Evolutionary conservation across 73 alveolate genomes (phyloP).

Genomic region (Paramecium caudatum): DNA sequence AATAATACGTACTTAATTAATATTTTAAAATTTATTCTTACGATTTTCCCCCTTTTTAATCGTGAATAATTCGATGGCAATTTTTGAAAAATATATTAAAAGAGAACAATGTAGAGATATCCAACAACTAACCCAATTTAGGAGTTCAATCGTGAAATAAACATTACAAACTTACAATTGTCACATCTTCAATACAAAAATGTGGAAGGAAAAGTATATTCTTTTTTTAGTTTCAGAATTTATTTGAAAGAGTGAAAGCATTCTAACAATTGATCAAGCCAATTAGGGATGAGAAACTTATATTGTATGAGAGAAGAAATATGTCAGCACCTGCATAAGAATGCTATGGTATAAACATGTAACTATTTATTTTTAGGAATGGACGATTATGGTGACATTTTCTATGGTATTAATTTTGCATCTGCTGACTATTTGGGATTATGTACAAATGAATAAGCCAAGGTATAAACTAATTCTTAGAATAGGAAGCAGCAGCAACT

Average conservation of each 20-base stretch:
- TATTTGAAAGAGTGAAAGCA: conserved; percentile 63
- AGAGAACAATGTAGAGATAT: conserved; percentile 15
- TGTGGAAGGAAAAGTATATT: conserved; percentile 42
- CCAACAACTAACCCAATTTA: conserved; percentile 8
- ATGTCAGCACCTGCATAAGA: conserved; percentile 74
- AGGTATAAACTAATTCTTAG: background rate
- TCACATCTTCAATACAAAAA: conserved; percentile 9
- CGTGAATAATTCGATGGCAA: no score
- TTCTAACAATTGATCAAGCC: conserved; percentile 49
- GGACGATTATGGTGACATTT: conserved; percentile 76
- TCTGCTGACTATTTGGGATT: conserved; percentile 77
- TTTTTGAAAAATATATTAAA: background rate
- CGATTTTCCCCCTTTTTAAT: no score
- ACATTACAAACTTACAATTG: background rate
- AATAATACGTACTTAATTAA: no score
- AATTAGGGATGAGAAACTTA: conserved; percentile 55
- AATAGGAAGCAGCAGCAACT: conserved; percentile 63
- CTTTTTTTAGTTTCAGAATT: background rate
- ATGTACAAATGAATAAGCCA: conserved; percentile 71
- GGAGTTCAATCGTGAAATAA: conserved; percentile 39
- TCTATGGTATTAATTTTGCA: conserved; percentile 76
- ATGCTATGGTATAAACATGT: conserved; percentile 72
- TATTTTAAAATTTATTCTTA: no score
- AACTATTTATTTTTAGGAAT: conserved; percentile 26
- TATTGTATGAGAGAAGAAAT: conserved; percentile 75